Base-by-base conservation (phyloP, 805 yeast species). In the Vanderwaltozyma tropicalis region DNA sequence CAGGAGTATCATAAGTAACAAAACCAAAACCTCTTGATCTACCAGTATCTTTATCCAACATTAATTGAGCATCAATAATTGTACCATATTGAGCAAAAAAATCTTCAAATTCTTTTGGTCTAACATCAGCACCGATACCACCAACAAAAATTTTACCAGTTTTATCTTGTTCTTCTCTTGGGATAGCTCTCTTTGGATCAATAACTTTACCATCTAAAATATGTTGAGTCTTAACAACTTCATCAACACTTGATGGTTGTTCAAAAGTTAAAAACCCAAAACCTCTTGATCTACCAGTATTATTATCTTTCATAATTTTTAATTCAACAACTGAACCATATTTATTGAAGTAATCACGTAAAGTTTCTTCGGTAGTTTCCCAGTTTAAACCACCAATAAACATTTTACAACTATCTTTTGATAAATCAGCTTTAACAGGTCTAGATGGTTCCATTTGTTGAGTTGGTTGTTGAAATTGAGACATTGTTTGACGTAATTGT, bases 111-210 rank as follows among this genome's bases (percentile, higher is more conserved):
- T 88, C 96, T 46, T 74, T 74, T 50, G 94, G 96, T 45, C 87
- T 86, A 37, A 88, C 95, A 55, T 85, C 89, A 16, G 94, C 84
- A 38, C 94, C 88, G 43, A 89, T 82, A 48, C 98, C 98, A 47
- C 98, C 98, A 29, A 89, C 96, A 55, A 89, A 89, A 48, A 89
- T 88, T 66, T 89, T 89, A 49, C 96, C 95, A 14, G 95, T 86
- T 58, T 83, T 84, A 57, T 88, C 96, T 62, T 89, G 98, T 61
- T 89, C 96, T 57, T 89, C 96, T 59, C 85, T 81, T 26, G 97
- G 96, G 52, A 89, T 89, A 19, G 98, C 96, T 53, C 97, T 75
- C 61, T 89, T 89, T 28, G 98, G 97, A 59, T 89, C 98, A 57
- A 89, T 92, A 42, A 89, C 81, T 62, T 89, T 89, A 46, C 97